A percentile compares a stretch with the other conserved stretches of the same genome.
Conservation (phyloP, 192 early-diverging fungal species). For the Thamnidium elegans region DNA sequence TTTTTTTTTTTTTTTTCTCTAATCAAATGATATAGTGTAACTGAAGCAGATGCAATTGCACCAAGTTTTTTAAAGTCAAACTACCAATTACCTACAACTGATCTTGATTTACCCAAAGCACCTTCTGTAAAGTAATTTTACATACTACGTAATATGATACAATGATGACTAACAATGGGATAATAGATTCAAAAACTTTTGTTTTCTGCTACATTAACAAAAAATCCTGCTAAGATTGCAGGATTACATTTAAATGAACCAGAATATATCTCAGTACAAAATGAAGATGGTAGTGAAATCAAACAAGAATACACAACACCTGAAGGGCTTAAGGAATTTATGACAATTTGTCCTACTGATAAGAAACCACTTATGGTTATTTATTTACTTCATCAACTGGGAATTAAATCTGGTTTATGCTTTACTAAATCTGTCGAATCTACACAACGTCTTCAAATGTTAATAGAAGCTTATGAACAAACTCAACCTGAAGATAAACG, state of each 20-base stretch:
- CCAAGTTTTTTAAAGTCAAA: conserved; percentile 40
- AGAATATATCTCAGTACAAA: conserved; percentile 73
- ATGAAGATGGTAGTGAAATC: conserved; percentile 39
- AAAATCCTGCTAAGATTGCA: conserved; percentile 91
- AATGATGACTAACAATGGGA: not conserved
- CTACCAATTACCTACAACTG: conserved; percentile 45
- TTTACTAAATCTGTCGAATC: conserved; percentile 93
- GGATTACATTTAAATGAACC: conserved; percentile 78
- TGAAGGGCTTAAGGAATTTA: conserved; percentile 65
- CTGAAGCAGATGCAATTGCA: conserved; percentile 50
- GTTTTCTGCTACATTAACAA: conserved; percentile 93
- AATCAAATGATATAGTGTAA: conserved; percentile 33
- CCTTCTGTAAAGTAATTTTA: conserved; percentile 31
- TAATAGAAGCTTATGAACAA: conserved; percentile 61
- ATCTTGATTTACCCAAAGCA: conserved; percentile 47
- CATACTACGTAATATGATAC: not conserved
- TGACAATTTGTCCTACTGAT: conserved; percentile 59
- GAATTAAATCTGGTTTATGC: conserved; percentile 63
- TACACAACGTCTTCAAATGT: conserved; percentile 74
- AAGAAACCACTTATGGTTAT: conserved; percentile 86
- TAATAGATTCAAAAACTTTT: conserved; percentile 84
- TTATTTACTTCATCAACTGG: conserved; percentile 68
- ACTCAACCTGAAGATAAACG: conserved; percentile 2
- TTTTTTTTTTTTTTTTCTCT: no score
- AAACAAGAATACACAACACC: conserved; percentile 52